These are phyloP conservation scores for Metschnikowia arizonensis DNA, from an alignment of 805 yeast genomes.

Conservation along the genomic window DNA sequence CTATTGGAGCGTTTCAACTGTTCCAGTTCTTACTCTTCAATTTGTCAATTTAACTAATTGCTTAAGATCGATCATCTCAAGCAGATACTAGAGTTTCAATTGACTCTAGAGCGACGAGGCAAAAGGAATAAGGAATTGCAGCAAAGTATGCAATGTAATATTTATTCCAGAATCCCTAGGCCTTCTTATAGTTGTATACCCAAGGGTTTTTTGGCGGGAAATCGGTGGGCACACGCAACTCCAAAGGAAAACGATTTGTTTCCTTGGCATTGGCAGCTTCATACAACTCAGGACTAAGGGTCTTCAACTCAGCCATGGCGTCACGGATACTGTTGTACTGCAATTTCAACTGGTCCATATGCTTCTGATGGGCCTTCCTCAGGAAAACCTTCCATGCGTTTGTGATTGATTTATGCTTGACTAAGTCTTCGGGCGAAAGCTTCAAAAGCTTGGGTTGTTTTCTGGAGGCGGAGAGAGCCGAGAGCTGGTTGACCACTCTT, in stretches of 20 bases:
- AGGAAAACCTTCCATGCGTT: constrained; percentile 75
- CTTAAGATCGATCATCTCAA: too few relatives aligned
- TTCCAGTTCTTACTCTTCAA: too few relatives aligned
- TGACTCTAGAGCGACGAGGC: too few relatives aligned
- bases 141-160: too few relatives aligned
- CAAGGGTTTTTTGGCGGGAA: constrained; percentile 80
- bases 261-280: constrained; percentile 58
- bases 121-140: too few relatives aligned
- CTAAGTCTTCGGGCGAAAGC: constrained; percentile 71
- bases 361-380: constrained; percentile 45
- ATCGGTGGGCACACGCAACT: constrained; percentile 83
- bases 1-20: background rate
- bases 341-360: constrained; percentile 39
- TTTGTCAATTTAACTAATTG: too few relatives aligned
- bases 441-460: constrained; percentile 83
- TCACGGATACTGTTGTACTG: constrained; percentile 64
- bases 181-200: constrained; percentile 48
- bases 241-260: constrained; percentile 69
- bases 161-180: background rate
- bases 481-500: constrained; percentile 52
- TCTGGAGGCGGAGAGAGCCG: constrained; percentile 81
- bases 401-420: constrained; percentile 78
- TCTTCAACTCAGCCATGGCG: constrained; percentile 70
- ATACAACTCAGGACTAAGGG: constrained; percentile 50
- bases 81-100: too few relatives aligned